Evolutionary conservation across 1,284 basidiomycete species (phyloP), one percentile per base, ranked within the genome.

Genomic region (Rhodotorula sp.): DNA sequence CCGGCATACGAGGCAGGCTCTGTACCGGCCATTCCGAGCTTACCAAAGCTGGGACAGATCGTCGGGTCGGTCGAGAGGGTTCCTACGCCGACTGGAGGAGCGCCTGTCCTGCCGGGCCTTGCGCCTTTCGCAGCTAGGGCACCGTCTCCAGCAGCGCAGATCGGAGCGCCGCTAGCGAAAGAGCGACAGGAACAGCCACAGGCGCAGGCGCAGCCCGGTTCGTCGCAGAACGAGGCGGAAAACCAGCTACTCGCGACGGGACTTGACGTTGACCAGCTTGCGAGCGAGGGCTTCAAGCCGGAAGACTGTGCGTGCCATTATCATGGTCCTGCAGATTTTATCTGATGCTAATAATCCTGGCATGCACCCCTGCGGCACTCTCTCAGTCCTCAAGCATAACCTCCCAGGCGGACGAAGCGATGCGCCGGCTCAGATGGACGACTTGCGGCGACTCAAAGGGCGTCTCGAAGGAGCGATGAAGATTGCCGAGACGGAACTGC

Each of bases 261-360:
- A 3, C 44, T 74, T 26, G 72, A 75, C 44, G 68, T 74, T 26
- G 74, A 75, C 26, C 55, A 62, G 65, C 54, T 75, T 5, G 69
- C 72, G 15, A 62, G 59, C 44, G 74, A 75, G 30, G 53, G 48
- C 28, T 75, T 75, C 72, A 74, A 72, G 56, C 67, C 74, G 5
- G 74, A 75, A 31, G 74, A 75, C 20, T 75, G 72, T 75, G 62
- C 66, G 73, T 50, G 5, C 4, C 28, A 15, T 7, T 20, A 9
- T 30, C 15, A n/a, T n/a, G 28, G 3, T 10, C 37, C 10, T 15
- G 0, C 2, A 6, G 18, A 13, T 26, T 53, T 13, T 8, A 22
- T 10, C 44, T 7, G 10, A 44, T 28, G 15, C 11, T 52, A 26
- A 22, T 40, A n/a, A 7, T 11, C n/a, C 20, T 55, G 15, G 28